Evolutionary conservation across 305 asterid species (phyloP), one percentile per base, ranked within the genome.

Genomic region (Nicotiana rustica): DNA sequence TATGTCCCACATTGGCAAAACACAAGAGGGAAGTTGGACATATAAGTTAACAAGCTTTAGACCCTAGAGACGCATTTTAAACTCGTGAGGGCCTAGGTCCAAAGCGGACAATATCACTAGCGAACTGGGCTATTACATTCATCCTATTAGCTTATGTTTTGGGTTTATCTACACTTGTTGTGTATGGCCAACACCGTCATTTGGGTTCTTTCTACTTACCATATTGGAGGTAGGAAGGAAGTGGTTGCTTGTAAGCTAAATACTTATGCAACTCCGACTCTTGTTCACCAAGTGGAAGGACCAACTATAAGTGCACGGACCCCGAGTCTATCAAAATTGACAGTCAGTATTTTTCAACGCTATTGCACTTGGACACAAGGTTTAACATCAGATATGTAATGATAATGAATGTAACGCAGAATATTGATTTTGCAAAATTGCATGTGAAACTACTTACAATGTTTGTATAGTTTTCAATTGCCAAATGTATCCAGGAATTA

Each of bases 401-500:
- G 41, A 21, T 15, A 25, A 52, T 7, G 64, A 67, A 67, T 4
- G 9, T 25, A 29, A 29, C 52, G 36, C 79, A 49, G 64, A 52
- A 29, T 6, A 65, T 67, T 49, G 14, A 66, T 33, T 33, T 79
- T 62, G 44, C 65, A 49, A 52, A 79, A 19, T 49, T 41, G 33
- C 2, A 44, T 14, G 33, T 44, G 75, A 36, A 44, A 81, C 83
- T 67, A 88, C 98, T 96, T 88, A 95, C 99, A 96, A 76, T 90
- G 90, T 93, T 65, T 68, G 73, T 76, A 95, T 87, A 77, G 82
- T 65, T 85, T 90, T 88, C 85, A 91, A 80, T 84, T 82, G 88
- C 97, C 98, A 94, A 84, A 94, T 59, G 83, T 92, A 93, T 35
- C 87, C 83, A 75, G 99, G 98, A 86, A 96, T 87, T 84, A 89